Percentiles rank a stretch among this genome's conserved stretches.
Evolutionary conservation across 805 yeast genomes (phyloP).

Genomic region (Komagataella mondaviorum): DNA sequence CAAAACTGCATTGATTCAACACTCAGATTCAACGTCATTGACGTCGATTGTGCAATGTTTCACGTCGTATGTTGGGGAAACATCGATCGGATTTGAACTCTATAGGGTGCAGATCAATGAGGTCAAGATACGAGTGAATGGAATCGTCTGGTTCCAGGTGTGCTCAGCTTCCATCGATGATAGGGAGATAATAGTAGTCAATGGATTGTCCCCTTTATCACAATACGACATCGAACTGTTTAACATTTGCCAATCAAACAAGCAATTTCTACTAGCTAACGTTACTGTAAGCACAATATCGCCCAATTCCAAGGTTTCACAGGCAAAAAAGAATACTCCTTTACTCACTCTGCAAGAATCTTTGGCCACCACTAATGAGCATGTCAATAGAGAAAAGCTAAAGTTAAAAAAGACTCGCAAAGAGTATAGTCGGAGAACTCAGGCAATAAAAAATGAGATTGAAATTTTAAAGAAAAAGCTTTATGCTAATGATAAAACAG

Average conservation of each 20-base stretch:
- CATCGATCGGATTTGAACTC: constrained; percentile 36
- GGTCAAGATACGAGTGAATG: constrained; percentile 40
- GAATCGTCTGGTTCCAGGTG: constrained; percentile 57
- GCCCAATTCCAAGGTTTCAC: constrained; percentile 16
- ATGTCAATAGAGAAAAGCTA: constrained; percentile 41
- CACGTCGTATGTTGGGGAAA: constrained; percentile 37
- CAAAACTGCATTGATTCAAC: constrained; percentile 6
- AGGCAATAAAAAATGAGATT: constrained; percentile 39
- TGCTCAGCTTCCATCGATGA: constrained; percentile 32
- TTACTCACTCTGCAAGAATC: constrained; percentile 52
- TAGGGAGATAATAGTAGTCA: constrained; percentile 40
- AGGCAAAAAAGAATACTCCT: constrained; percentile 31
- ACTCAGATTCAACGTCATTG: constrained; percentile 9
- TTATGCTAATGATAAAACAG: constrained; percentile 30
- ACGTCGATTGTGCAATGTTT: constrained; percentile 19
- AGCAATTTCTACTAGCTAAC: constrained; percentile 15
- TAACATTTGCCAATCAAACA: constrained; percentile 17
- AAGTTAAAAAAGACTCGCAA: constrained; percentile 42
- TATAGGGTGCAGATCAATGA: constrained; percentile 28
- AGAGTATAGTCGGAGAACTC: constrained; percentile 42
- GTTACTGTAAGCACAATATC: constrained; percentile 21
- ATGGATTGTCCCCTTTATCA: constrained; percentile 51
- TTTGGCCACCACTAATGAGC: constrained; percentile 47
- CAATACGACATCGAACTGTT: constrained; percentile 45
- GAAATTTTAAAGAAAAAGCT: constrained; percentile 36